phyloP scores from a whole-genome alignment of 1,284 basidiomycete genomes.

The Cryptococcus sp. region DNA sequence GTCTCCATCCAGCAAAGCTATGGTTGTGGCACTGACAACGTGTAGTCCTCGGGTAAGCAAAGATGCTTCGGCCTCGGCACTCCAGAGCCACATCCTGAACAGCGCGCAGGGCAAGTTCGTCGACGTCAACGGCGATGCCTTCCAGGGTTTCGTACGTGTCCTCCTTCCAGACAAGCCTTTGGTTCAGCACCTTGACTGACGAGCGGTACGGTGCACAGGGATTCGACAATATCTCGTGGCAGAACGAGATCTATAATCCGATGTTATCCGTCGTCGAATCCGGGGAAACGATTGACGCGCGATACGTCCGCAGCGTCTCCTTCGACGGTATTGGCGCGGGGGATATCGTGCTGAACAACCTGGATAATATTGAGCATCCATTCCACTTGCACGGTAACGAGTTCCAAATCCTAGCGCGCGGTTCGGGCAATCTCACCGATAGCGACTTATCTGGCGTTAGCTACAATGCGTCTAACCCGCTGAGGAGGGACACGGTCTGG shows the following conservation, averaged over 20 bases:
- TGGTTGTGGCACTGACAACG: neutral
- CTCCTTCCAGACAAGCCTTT: neutral
- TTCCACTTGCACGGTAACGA: constrained; percentile 41
- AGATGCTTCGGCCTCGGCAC: constrained; percentile 21
- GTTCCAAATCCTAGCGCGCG: constrained; percentile 44
- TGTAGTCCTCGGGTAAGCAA: constrained; percentile 35
- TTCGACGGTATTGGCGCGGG: constrained; percentile 29
- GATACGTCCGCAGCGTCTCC: constrained; percentile 27
- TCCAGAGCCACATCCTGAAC: constrained; percentile 25
- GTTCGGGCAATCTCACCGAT: constrained; percentile 34
- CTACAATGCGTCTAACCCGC: constrained; percentile 36
- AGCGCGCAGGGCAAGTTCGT: constrained; percentile 25
- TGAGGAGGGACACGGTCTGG: constrained; percentile 50
- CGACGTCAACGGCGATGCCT: constrained; percentile 23
- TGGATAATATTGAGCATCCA: constrained; percentile 48
- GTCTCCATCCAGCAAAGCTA: neutral
- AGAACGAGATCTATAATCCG: constrained; percentile 43
- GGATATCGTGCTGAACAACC: constrained; percentile 46
- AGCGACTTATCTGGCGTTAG: constrained; percentile 17
- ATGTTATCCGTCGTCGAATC: constrained; percentile 32
- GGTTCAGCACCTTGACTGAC: neutral
- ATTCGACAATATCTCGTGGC: constrained; percentile 40
- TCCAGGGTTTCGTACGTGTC: constrained; percentile 27
- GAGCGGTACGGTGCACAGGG: constrained; percentile 13
- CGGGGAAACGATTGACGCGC: constrained; percentile 22